Evolutionary conservation across 108 stramenopile genomes (phyloP).

Genomic region (Parietichytrium sp.): DNA sequence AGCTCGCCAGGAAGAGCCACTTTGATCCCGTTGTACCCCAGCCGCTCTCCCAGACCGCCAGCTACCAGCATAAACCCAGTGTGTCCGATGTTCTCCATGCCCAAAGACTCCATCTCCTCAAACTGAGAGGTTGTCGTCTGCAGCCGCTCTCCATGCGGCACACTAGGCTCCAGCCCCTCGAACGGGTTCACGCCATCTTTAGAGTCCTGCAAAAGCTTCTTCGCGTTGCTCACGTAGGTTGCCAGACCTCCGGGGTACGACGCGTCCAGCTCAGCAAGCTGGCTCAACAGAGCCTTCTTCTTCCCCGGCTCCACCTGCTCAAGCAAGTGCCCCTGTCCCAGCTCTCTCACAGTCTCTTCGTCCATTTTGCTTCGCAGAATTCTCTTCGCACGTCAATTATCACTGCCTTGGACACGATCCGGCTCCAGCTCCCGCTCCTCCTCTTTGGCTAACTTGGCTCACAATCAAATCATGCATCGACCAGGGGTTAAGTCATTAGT

Average conservation of each 20-base stretch:
- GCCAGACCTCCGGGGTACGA: slow-evolving; percentile 88
- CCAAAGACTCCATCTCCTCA: slow-evolving; percentile 49
- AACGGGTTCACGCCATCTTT: slow-evolving; percentile 87
- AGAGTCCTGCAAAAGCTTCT: slow-evolving; percentile 75
- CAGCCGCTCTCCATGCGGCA: slow-evolving; percentile 53
- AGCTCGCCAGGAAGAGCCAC: slow-evolving; percentile 86
- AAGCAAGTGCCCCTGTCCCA: slow-evolving; percentile 32
- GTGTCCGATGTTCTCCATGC: slow-evolving; percentile 29
- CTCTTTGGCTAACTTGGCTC: too few species aligned
- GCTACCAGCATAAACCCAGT: slow-evolving; percentile 62
- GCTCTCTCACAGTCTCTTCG: neutral
- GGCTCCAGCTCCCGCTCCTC: too few species aligned
- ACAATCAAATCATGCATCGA: too few species aligned
- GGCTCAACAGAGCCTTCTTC: neutral
- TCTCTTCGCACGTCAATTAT: too few species aligned
- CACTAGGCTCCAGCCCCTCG: slow-evolving; percentile 80
- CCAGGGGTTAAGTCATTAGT: too few species aligned
- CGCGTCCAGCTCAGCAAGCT: slow-evolving; percentile 79
- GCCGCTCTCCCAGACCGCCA: slow-evolving; percentile 90
- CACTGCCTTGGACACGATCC: too few species aligned
- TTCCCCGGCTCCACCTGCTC: slow-evolving; percentile 11
- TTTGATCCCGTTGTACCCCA: slow-evolving; percentile 94
- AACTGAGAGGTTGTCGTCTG: slow-evolving; percentile 45
- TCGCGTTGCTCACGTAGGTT: slow-evolving; percentile 82
- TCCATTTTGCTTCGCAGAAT: too few species aligned